Conservation (phyloP, 2,329 filamentous ascomycete species). For the Bipolaris cookei region DNA sequence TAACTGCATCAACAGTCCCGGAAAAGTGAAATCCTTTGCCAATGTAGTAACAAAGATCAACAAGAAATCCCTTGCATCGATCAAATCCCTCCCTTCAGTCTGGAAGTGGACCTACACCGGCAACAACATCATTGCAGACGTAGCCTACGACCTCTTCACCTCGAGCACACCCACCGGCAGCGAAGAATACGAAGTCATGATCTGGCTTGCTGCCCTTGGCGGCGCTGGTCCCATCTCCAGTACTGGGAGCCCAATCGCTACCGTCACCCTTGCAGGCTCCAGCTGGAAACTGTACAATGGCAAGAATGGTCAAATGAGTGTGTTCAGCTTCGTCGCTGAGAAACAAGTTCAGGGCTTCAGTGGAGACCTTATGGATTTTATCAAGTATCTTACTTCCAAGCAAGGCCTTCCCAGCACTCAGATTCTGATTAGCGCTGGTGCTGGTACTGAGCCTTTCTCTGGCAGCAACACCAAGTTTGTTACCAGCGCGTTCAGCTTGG, state of each 20-base stretch:
- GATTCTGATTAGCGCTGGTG: slow-evolving; percentile 61
- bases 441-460: slow-evolving; percentile 64
- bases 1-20: slow-evolving; percentile 23
- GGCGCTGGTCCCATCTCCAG: slow-evolving; percentile 65
- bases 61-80: slow-evolving; percentile 41
- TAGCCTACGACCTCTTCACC: slow-evolving; percentile 69
- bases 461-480: slow-evolving; percentile 57
- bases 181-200: slow-evolving; percentile 69
- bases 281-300: slow-evolving; percentile 67
- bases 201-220: slow-evolving; percentile 66
- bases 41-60: slow-evolving; percentile 50
- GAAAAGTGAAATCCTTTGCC: slow-evolving; percentile 54
- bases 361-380: slow-evolving; percentile 64
- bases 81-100: slow-evolving; percentile 53
- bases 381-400: slow-evolving; percentile 60
- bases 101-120: slow-evolving; percentile 61
- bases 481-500: slow-evolving; percentile 49
- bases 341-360: slow-evolving; percentile 59
- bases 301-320: slow-evolving; percentile 64
- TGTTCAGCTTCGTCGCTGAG: slow-evolving; percentile 65
- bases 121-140: slow-evolving; percentile 60
- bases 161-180: slow-evolving; percentile 54
- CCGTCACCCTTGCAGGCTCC: slow-evolving; percentile 59
- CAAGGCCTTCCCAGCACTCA: slow-evolving; percentile 58
- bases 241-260: slow-evolving; percentile 61